Evolutionary conservation across 2,329 filamentous ascomycete species (phyloP).

Genomic region (Zasmidium cellare): DNA sequence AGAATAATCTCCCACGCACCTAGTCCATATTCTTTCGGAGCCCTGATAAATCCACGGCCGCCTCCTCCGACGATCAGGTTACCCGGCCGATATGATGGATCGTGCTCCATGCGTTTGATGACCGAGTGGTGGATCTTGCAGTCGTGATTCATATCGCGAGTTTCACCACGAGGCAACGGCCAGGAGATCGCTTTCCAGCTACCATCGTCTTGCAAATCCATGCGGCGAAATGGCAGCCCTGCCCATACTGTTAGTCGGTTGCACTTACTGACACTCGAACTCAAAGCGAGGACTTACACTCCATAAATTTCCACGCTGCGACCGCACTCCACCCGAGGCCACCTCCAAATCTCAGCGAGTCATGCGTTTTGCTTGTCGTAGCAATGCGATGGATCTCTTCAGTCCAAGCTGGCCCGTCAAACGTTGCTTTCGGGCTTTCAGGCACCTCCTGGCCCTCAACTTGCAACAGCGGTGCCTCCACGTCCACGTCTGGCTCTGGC

Average conservation of each 20-base stretch:
- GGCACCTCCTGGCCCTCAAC: constrained; percentile 5
- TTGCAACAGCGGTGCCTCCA: constrained; percentile 8
- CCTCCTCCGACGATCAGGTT: constrained; percentile 80
- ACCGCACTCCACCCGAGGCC: constrained; percentile 11
- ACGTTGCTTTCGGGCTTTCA: background rate
- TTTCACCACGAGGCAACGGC: constrained; percentile 76
- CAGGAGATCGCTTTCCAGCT: constrained; percentile 77
- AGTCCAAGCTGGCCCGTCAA: background rate
- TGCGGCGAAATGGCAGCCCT: constrained; percentile 43
- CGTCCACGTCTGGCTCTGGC: background rate
- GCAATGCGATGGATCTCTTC: constrained; percentile 11
- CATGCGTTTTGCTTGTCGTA: constrained; percentile 9
- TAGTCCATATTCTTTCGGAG: constrained; percentile 63
- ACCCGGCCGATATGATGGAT: constrained; percentile 69
- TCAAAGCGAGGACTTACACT: background rate
- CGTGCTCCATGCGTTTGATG: constrained; percentile 66
- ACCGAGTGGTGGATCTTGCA: constrained; percentile 74
- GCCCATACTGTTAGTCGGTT: background rate
- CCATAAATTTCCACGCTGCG: constrained; percentile 9
- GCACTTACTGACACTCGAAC: too few species aligned
- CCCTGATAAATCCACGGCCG: constrained; percentile 65
- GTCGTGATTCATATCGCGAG: constrained; percentile 70
- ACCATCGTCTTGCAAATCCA: constrained; percentile 70
- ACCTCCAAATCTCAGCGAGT: constrained; percentile 13
- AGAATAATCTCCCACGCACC: constrained; percentile 64